Evolutionary conservation across 768 basidiomycete species (phyloP).

Genomic region (Holtermanniella nyarrowii): DNA sequence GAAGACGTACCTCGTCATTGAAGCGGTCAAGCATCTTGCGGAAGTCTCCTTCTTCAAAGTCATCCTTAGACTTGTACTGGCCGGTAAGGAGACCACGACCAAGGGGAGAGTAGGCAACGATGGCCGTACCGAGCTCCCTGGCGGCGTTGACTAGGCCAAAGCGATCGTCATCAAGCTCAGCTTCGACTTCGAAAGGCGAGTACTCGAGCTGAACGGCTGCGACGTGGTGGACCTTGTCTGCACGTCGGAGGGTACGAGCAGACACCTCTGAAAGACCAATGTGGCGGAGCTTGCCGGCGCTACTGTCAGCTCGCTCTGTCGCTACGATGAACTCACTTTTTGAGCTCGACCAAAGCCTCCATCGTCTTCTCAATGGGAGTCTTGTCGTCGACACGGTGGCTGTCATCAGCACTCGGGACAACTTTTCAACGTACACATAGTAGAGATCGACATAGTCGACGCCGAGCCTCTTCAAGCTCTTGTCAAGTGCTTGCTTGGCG

Average conservation of each 20-base stretch:
- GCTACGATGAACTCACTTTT: conserved; percentile 4
- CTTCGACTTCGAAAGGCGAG: conserved; percentile 26
- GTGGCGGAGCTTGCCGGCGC: conserved; percentile 30
- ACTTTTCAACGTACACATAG: conserved; percentile 11
- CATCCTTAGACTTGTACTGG: conserved; percentile 11
- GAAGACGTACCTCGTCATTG: conserved; percentile 19
- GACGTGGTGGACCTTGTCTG: conserved; percentile 24
- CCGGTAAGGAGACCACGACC: conserved; percentile 43
- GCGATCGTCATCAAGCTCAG: conserved; percentile 26
- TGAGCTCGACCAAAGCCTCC: conserved; percentile 24
- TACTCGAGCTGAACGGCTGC: conserved; percentile 37
- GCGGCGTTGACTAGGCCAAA: conserved; percentile 37
- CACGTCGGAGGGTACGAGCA: conserved; percentile 34
- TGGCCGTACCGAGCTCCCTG: conserved; percentile 43
- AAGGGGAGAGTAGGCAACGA: conserved; percentile 45
- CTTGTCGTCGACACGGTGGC: conserved; percentile 28
- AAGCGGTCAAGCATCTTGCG: conserved; percentile 37
- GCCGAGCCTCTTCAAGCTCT: conserved; percentile 14
- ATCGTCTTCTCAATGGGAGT: conserved; percentile 29
- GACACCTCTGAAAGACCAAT: conserved; percentile 36
- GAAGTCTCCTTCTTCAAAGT: conserved; percentile 31
- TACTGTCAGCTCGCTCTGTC: background rate
- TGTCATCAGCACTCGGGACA: background rate
- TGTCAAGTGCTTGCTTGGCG: conserved; percentile 11
- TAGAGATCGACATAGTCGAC: conserved; percentile 14